These are phyloP conservation scores for Aspergillus sclerotioniger DNA, from an alignment of 495 filamentous ascomycete genomes.

Conservation along the genomic window DNA sequence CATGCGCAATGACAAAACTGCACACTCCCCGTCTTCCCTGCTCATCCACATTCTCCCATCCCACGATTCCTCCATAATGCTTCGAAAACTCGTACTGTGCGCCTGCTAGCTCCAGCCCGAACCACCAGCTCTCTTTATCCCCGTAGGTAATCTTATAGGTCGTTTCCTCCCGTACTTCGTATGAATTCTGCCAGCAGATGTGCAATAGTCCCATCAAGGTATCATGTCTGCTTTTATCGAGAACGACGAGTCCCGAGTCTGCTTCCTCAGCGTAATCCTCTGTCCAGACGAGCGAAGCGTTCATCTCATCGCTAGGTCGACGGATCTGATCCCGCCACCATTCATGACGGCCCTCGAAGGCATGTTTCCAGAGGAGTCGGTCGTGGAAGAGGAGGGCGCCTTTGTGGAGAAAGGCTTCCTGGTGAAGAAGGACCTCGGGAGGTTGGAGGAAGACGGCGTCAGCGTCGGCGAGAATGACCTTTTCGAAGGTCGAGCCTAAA, in stretches of 20 bases:
- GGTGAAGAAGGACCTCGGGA: slow-evolving; percentile 10
- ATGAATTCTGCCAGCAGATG: slow-evolving; percentile 12
- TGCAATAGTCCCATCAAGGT: slow-evolving; percentile 1
- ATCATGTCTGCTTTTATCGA: slow-evolving; percentile 7
- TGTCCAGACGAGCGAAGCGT: slow-evolving; percentile 8
- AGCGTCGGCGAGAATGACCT: slow-evolving; percentile 9
- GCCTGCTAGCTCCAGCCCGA: slow-evolving; percentile 6
- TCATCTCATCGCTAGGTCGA: slow-evolving; percentile 3
- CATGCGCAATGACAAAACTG: slow-evolving; percentile 13
- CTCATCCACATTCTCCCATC: slow-evolving; percentile 3
- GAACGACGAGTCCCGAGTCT: slow-evolving; percentile 8
- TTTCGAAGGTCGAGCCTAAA: slow-evolving; percentile 9
- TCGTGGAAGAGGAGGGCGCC: slow-evolving; percentile 13
- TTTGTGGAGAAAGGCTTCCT: slow-evolving; percentile 1
- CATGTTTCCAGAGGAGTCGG: slow-evolving; percentile 8
- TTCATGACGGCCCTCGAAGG: background rate
- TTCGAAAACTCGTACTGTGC: slow-evolving; percentile 7
- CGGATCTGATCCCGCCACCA: slow-evolving; percentile 7
- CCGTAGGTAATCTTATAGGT: slow-evolving; percentile 13
- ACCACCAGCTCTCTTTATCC: slow-evolving; percentile 14
- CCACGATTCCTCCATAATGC: slow-evolving; percentile 13
- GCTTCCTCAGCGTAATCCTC: slow-evolving; percentile 12
- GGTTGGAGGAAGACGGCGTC: slow-evolving; percentile 13
- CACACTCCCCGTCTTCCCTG: background rate
- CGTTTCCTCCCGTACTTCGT: slow-evolving; percentile 8